These are phyloP conservation scores for Pulveroboletus sp. DNA, from an alignment of 768 basidiomycete genomes.

Conservation along the genomic window DNA sequence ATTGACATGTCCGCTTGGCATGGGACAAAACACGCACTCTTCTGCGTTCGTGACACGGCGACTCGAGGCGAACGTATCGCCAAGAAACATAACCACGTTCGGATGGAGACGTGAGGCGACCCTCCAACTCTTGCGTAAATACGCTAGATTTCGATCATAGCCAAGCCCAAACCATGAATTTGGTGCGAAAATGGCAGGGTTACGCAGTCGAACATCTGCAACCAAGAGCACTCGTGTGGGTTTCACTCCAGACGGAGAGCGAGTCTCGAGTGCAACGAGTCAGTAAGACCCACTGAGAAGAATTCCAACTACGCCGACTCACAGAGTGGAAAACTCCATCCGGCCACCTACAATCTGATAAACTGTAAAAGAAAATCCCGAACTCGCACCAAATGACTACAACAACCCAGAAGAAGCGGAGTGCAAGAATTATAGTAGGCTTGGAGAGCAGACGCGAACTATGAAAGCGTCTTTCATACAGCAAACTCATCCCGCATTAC, in stretches of 20 bases:
- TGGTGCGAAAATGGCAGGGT: slow-evolving; percentile 28
- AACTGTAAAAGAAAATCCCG: slow-evolving; percentile 52
- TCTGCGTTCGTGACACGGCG: slow-evolving; percentile 45
- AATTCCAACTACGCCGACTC: slow-evolving; percentile 7
- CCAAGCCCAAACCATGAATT: slow-evolving; percentile 42
- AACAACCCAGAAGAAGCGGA: slow-evolving; percentile 50
- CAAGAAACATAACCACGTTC: slow-evolving; percentile 66
- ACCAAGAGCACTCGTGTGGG: slow-evolving; percentile 61
- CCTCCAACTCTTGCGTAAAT: slow-evolving; percentile 68
- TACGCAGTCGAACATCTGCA: slow-evolving; percentile 62
- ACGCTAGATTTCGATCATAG: slow-evolving; percentile 46
- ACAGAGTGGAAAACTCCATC: slow-evolving; percentile 29
- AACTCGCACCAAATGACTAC: slow-evolving; percentile 63
- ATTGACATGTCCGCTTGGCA: background rate
- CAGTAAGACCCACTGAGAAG: background rate
- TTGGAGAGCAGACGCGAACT: slow-evolving; percentile 26
- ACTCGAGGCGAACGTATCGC: slow-evolving; percentile 71
- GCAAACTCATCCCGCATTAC: slow-evolving; percentile 27
- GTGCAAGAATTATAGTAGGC: slow-evolving; percentile 35
- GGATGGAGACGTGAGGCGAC: slow-evolving; percentile 53
- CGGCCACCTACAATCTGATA: slow-evolving; percentile 62
- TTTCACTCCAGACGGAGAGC: slow-evolving; percentile 9
- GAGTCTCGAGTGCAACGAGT: slow-evolving; percentile 10
- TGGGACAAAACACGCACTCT: slow-evolving; percentile 48
- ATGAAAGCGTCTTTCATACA: slow-evolving; percentile 26